Base-by-base conservation (phyloP, 805 yeast species). In the Barnettozyma sucrosica region DNA sequence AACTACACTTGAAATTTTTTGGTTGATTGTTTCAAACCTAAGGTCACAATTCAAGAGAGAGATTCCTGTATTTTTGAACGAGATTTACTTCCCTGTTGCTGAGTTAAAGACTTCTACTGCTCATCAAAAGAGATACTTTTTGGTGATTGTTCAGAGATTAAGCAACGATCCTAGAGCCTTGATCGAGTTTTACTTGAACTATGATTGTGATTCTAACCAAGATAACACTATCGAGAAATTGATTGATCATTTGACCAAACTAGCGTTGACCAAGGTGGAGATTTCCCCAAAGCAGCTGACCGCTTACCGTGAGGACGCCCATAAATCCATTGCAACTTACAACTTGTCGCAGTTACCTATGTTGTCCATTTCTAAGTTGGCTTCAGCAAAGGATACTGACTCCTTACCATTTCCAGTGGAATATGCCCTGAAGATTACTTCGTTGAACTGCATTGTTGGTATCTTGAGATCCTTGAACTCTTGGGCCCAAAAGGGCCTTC, bases 111-210 rank as follows among this genome's bases (percentile, higher is more conserved):
- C 95, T 2, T 86, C 97, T 1, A 88, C 97, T 0, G 69, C 90
- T 9, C 97, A 92, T 64, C 99, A 95, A 67, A 89, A 92, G 63
- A 76, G 95, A 62, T 92, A 89, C 59, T 77, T 92, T 53, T 71
- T 95, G 51, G 77, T 84, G 11, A 76, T 92, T n/a, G 74, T 95
- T 23, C 85, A 86, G 57, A 75, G 95, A 55, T 67, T 93, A 34
- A 85, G 95, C 62, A 80, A 81, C 53, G 96, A 92, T 66, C 95
- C 98, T 39, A 76, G 95, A 51, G 83, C 95, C 18, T 70, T 95
- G 52, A 88, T 95, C 49, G 99, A 93, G 67, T 80, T 93, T 50
- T 93, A 92, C 62, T 75, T 93, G 59, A 93, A 93, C 66, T 95
- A 93, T 65, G 99, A 93, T 66, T 93, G 99, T 71, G 96, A 89